phyloP scores from a whole-genome alignment of 1,139 yeast genomes.

The Saccharomyces pastorianus region DNA sequence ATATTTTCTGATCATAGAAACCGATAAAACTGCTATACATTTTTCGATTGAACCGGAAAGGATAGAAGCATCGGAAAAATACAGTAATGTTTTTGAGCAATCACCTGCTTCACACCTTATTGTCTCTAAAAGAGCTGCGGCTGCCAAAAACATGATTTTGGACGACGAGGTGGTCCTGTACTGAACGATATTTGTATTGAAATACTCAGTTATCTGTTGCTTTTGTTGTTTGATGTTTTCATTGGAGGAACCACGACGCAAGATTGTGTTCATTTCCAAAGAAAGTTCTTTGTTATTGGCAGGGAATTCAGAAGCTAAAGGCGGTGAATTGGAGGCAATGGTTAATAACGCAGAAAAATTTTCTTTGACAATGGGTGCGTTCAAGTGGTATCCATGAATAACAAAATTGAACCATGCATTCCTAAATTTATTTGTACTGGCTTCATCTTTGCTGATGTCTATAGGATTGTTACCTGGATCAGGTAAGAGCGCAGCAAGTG shows the following conservation, averaged over 20 bases:
- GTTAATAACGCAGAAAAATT: constrained; percentile 46
- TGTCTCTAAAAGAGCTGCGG: constrained; percentile 70
- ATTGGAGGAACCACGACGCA: constrained; percentile 83
- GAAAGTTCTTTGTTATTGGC: constrained; percentile 88
- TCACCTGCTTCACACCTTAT: constrained; percentile 74
- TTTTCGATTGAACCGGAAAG: constrained; percentile 53
- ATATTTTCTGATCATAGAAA: constrained; percentile 52
- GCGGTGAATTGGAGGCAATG: constrained; percentile 85
- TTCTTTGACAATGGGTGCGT: constrained; percentile 47
- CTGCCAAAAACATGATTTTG: constrained; percentile 80
- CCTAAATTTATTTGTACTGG: constrained; percentile 46
- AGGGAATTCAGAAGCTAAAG: constrained; percentile 80
- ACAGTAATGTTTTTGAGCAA: constrained; percentile 64
- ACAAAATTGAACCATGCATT: constrained; percentile 93
- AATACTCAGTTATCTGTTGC: constrained; percentile 37
- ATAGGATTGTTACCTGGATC: constrained; percentile 39
- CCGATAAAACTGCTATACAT: constrained; percentile 58
- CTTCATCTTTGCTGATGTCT: constrained; percentile 30
- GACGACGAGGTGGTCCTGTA: constrained; percentile 51
- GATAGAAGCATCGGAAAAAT: constrained; percentile 82
- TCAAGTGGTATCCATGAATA: constrained; percentile 74
- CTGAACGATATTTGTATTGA: constrained; percentile 32
- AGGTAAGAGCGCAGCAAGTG: constrained; percentile 72
- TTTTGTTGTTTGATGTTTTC: constrained; percentile 73
- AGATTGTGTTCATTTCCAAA: constrained; percentile 80